Conservation (phyloP, 257 asterid species). For the Rhazya stricta region DNA sequence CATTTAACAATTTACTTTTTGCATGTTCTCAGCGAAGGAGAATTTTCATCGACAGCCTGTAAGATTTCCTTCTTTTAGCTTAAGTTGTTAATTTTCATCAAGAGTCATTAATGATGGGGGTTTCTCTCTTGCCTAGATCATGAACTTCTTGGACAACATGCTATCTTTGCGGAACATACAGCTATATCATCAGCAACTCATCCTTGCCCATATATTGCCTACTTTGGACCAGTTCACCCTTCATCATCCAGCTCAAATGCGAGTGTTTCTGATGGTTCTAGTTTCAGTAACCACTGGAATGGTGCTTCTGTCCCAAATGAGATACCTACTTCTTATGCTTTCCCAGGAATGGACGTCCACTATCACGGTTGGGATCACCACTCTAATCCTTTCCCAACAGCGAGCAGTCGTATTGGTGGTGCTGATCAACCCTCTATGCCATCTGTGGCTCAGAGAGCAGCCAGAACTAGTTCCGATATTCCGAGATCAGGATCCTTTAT, state of each 20-base stretch:
- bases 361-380: conserved; percentile 66
- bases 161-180: conserved; percentile 61
- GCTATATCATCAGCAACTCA: conserved; percentile 63
- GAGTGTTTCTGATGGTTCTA: conserved; percentile 60
- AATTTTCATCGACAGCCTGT: conserved; percentile 69
- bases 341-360: conserved; percentile 59
- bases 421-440: conserved; percentile 55
- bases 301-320: conserved; percentile 60
- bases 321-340: conserved; percentile 56
- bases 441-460: conserved; percentile 51
- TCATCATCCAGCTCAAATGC: conserved; percentile 67
- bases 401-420: conserved; percentile 52
- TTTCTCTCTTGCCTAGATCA: conserved; percentile 49
- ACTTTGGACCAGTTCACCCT: conserved; percentile 73
- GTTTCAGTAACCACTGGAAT: conserved; percentile 63
- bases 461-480: conserved; percentile 58
- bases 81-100: conserved; percentile 10
- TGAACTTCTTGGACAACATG: conserved; percentile 59
- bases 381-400: conserved; percentile 45
- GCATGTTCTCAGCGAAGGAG: conserved; percentile 67
- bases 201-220: conserved; percentile 82
- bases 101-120: conserved; percentile 21
- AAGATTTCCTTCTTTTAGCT: conserved; percentile 35
- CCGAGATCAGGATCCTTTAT: conserved; percentile 62
- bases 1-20: conserved; percentile 25